Conservation (phyloP, 257 asterid genomes). For the Verbena officinalis region DNA sequence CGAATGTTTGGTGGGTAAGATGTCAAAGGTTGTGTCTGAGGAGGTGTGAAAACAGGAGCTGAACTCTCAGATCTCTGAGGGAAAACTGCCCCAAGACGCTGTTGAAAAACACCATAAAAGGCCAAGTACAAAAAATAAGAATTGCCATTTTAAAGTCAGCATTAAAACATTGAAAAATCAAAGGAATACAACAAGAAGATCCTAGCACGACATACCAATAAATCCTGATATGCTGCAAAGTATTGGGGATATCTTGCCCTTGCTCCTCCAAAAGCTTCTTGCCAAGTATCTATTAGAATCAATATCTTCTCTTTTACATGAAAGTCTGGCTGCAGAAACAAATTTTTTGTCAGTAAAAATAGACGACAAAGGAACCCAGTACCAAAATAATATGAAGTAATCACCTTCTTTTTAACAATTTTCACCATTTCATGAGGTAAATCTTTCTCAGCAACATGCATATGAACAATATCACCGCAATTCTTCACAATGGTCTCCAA, state of each 20-base stretch:
- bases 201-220: slow-evolving; percentile 58
- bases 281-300: slow-evolving; percentile 98
- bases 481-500: slow-evolving; percentile 85
- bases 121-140: slow-evolving; percentile 22
- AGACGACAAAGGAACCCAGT: slow-evolving; percentile 13
- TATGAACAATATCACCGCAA: slow-evolving; percentile 76
- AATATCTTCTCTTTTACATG: slow-evolving; percentile 97
- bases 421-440: slow-evolving; percentile 81
- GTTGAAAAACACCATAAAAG: slow-evolving; percentile 38
- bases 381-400: slow-evolving; percentile 14
- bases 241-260: slow-evolving; percentile 92
- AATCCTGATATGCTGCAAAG: slow-evolving; percentile 93
- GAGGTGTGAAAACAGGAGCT: slow-evolving; percentile 92
- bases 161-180: slow-evolving; percentile 19
- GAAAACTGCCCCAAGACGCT: slow-evolving; percentile 97
- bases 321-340: slow-evolving; percentile 86
- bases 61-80: slow-evolving; percentile 92
- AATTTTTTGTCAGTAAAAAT: slow-evolving; percentile 30
- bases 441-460: slow-evolving; percentile 80
- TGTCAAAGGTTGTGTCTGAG: slow-evolving; percentile 85
- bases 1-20: slow-evolving; percentile 88
- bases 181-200: slow-evolving; percentile 20
- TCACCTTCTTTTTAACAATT: slow-evolving; percentile 81
- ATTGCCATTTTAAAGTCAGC: slow-evolving; percentile 20
- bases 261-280: slow-evolving; percentile 99